Evolutionary conservation across 78 protist genomes (phyloP).

Genomic region (Polysphondylium violaceum): DNA sequence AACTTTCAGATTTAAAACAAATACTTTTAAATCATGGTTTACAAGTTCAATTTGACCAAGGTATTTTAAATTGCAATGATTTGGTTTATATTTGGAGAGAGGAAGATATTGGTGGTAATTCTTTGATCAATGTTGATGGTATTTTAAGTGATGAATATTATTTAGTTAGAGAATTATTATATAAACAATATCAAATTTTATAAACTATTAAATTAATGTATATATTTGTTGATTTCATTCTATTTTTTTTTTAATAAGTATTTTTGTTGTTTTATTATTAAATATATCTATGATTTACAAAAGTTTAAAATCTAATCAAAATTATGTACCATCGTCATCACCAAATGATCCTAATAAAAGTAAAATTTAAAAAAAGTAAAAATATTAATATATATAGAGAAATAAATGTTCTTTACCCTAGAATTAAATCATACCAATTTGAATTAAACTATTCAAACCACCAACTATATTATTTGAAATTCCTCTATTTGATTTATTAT

Average conservation of each 20-base stretch:
- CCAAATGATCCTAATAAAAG: not conserved
- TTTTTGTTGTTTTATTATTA: not conserved
- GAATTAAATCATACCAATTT: not conserved
- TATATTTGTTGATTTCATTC: not conserved
- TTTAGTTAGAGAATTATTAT: slow-evolving; percentile 51
- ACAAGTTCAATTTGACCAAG: slow-evolving; percentile 74
- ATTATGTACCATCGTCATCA: slow-evolving; percentile 78
- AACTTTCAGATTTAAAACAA: slow-evolving; percentile 64
- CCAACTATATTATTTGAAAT: not conserved
- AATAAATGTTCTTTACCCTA: too few species aligned
- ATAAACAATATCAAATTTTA: slow-evolving; percentile 54
- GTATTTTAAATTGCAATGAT: slow-evolving; percentile 30
- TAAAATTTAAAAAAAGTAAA: not conserved
- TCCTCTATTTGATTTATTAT: too few species aligned
- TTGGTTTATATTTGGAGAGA: slow-evolving; percentile 71
- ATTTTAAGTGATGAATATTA: slow-evolving; percentile 63
- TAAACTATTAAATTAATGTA: not conserved
- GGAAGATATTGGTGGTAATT: slow-evolving; percentile 56
- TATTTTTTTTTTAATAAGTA: not conserved
- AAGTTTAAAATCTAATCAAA: not conserved
- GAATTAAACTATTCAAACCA: not conserved
- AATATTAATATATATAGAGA: too few species aligned
- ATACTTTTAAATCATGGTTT: slow-evolving; percentile 11
- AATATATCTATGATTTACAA: not conserved
- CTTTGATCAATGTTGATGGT: slow-evolving; percentile 65